Evolutionary conservation across 768 basidiomycete species (phyloP).

Genomic region (Tephrocybe rancida): DNA sequence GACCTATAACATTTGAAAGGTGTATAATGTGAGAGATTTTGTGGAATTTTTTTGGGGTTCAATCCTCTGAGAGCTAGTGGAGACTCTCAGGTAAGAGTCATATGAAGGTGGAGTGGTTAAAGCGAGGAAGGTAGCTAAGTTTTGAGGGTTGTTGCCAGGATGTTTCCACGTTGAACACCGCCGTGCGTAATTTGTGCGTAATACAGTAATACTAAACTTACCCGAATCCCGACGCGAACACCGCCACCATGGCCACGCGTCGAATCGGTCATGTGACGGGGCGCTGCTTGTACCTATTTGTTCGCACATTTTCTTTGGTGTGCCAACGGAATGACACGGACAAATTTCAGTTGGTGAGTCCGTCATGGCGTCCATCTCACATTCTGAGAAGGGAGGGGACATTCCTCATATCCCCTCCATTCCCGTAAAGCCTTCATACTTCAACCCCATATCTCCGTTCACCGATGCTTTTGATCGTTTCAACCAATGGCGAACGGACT

Average conservation of each 20-base stretch:
- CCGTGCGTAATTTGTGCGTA: no score
- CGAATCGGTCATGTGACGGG: background rate
- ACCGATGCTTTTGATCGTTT: conserved; percentile 72
- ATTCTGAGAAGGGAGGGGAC: conserved; percentile 44
- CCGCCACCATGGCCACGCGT: background rate
- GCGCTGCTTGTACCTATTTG: conserved; percentile 34
- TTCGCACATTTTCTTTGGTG: conserved; percentile 35
- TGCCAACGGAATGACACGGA: conserved; percentile 29
- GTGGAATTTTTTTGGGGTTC: no score
- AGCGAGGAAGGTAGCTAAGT: background rate
- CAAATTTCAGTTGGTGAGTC: conserved; percentile 18
- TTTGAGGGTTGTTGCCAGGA: no score
- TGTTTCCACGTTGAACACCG: no score
- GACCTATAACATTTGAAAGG: background rate
- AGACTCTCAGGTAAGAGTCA: background rate
- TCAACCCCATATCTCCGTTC: conserved; percentile 58
- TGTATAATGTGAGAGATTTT: background rate
- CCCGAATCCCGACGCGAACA: background rate
- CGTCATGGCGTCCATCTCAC: conserved; percentile 48
- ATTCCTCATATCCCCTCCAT: conserved; percentile 32
- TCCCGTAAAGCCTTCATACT: conserved; percentile 35
- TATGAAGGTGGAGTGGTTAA: background rate
- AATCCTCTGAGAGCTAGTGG: no score
- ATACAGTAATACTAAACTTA: no score
- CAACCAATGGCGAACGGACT: conserved; percentile 77